Evolutionary conservation across 192 early-diverging fungal genomes (phyloP).

Genomic region (Podila epicladia): DNA sequence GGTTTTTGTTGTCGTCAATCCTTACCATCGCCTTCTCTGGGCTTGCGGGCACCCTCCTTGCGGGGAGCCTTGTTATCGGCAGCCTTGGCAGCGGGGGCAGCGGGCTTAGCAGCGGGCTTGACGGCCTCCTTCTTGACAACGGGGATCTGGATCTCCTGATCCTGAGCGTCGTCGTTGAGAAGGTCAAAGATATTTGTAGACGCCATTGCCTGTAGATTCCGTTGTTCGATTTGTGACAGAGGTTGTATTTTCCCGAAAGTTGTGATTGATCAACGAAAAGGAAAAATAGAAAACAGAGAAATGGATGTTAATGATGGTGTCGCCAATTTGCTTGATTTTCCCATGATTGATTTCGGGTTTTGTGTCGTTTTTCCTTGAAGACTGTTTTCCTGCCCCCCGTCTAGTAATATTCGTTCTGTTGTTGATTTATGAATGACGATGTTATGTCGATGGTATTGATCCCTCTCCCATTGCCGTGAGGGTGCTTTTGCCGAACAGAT

Average conservation of each 20-base stretch:
- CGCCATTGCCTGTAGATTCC: conserved; percentile 47
- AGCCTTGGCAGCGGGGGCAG: conserved; percentile 34
- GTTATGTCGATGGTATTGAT: no score
- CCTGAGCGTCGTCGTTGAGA: conserved; percentile 56
- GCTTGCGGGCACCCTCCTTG: conserved; percentile 53
- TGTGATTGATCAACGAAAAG: not conserved
- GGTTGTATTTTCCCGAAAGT: not conserved
- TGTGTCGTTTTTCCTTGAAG: no score
- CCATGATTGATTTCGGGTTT: no score
- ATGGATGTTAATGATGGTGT: conserved; percentile 25
- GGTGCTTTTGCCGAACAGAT: not conserved
- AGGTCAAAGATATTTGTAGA: conserved; percentile 57
- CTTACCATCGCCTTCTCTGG: conserved; percentile 53
- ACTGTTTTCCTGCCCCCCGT: no score
- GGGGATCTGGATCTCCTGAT: conserved; percentile 52
- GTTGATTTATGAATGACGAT: no score
- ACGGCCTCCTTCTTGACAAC: conserved; percentile 49
- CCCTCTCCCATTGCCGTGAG: no score
- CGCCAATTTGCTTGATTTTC: not conserved
- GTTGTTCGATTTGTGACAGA: not conserved
- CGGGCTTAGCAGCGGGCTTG: conserved; percentile 38
- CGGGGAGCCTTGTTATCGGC: conserved; percentile 49
- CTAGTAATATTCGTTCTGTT: no score
- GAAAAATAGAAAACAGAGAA: not conserved
- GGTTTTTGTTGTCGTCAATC: not conserved